phyloP scores from a whole-genome alignment of 441 rosid genomes.

The Iberis amara region DNA sequence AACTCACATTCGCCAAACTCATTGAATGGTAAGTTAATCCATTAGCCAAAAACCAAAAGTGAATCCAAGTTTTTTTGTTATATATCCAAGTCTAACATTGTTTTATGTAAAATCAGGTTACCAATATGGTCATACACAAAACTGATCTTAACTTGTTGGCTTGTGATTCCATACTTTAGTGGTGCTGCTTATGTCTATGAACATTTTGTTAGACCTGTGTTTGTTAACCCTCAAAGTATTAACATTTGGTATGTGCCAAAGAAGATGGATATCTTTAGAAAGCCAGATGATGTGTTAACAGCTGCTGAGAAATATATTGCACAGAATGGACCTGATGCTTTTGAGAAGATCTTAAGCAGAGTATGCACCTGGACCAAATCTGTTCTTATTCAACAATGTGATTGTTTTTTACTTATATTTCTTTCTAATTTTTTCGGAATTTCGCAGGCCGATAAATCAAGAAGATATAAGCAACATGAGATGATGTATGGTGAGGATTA shows the following conservation, averaged over 20 bases:
- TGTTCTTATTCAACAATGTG: slow-evolving; percentile 25
- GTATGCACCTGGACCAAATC: slow-evolving; percentile 31
- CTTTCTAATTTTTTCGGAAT: too few species aligned
- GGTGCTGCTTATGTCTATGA: slow-evolving; percentile 96
- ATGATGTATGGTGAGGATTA: slow-evolving; percentile 22
- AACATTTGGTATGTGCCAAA: slow-evolving; percentile 82
- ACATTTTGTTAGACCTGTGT: slow-evolving; percentile 72
- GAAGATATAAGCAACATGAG: slow-evolving; percentile 28
- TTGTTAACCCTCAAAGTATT: slow-evolving; percentile 57
- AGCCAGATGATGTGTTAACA: slow-evolving; percentile 66
- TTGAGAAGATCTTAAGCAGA: slow-evolving; percentile 67
- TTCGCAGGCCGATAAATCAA: slow-evolving; percentile 60
- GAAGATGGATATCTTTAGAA: slow-evolving; percentile 49
- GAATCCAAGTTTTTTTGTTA: neutral
- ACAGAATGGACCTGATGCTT: slow-evolving; percentile 73
- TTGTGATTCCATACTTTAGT: slow-evolving; percentile 86
- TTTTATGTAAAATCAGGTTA: slow-evolving; percentile 46
- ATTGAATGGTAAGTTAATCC: slow-evolving; percentile 69
- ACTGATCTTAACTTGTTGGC: slow-evolving; percentile 86
- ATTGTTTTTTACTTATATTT: neutral
- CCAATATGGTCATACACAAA: slow-evolving; percentile 77
- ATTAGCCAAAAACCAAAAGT: neutral
- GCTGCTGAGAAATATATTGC: slow-evolving; percentile 81
- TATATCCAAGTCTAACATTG: neutral
- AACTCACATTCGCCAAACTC: slow-evolving; percentile 78